phyloP scores from a whole-genome alignment of 768 basidiomycete species.

The Suillus discolor region DNA sequence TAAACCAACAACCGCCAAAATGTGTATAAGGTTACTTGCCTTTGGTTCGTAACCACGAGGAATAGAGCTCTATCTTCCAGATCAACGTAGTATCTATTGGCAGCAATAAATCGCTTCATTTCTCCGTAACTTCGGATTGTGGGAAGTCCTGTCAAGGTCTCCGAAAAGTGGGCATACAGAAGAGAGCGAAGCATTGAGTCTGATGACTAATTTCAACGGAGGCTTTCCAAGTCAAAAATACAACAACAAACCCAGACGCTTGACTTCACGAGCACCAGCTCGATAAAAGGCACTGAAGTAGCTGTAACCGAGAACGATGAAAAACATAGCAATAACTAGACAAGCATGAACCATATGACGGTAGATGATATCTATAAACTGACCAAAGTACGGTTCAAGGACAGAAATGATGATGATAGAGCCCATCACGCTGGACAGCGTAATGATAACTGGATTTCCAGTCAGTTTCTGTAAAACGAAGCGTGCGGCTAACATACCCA shows the following conservation, averaged over 20 bases:
- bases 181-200: slow-evolving; percentile 74
- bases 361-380: slow-evolving; percentile 20
- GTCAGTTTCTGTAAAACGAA: slow-evolving; percentile 1
- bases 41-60: slow-evolving; percentile 67
- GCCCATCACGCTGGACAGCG: slow-evolving; percentile 52
- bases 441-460: slow-evolving; percentile 45
- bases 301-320: slow-evolving; percentile 60
- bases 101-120: slow-evolving; percentile 57
- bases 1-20: neutral
- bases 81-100: slow-evolving; percentile 70
- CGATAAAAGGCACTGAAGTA: slow-evolving; percentile 72
- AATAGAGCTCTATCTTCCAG: slow-evolving; percentile 74
- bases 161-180: slow-evolving; percentile 78
- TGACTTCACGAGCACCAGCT: slow-evolving; percentile 71
- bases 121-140: slow-evolving; percentile 78
- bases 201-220: slow-evolving; percentile 19
- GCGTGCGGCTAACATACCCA: slow-evolving; percentile 37
- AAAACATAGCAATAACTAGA: slow-evolving; percentile 54
- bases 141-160: slow-evolving; percentile 70
- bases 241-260: slow-evolving; percentile 42
- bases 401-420: slow-evolving; percentile 58
- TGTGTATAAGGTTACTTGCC: slow-evolving; percentile 33
- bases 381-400: slow-evolving; percentile 63
- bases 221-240: neutral
- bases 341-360: neutral